phyloP scores from a whole-genome alignment of 352 stramenopile species.

The Pythium pyrilobum region DNA sequence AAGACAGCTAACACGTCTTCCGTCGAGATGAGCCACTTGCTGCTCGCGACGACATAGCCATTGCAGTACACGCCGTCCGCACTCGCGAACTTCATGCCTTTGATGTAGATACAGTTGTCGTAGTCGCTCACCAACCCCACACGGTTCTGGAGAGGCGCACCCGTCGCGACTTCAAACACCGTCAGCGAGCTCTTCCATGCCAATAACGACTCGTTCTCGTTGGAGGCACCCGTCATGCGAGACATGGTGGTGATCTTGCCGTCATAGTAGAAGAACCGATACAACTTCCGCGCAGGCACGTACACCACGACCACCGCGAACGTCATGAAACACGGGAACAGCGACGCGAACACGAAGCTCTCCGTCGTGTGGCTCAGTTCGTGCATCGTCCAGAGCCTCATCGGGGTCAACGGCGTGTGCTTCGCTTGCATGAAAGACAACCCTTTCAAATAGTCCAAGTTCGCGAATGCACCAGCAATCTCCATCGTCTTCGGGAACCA shows the following conservation, averaged over 20 bases:
- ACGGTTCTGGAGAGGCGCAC: constrained; percentile 13
- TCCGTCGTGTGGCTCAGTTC: not conserved
- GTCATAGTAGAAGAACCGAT: not conserved
- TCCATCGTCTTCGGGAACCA: constrained; percentile 3
- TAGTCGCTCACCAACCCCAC: constrained; percentile 32
- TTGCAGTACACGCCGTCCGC: constrained; percentile 58
- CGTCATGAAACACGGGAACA: constrained; percentile 4
- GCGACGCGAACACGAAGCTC: not conserved
- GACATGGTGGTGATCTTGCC: not conserved
- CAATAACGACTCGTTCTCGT: not conserved
- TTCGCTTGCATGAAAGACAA: constrained; percentile 15
- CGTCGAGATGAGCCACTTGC: constrained; percentile 39
- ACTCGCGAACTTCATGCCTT: constrained; percentile 29
- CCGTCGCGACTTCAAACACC: constrained; percentile 16
- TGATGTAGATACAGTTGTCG: constrained; percentile 40
- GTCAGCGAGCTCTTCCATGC: constrained; percentile 9
- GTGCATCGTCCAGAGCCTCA: constrained; percentile 20
- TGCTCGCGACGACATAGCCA: constrained; percentile 48
- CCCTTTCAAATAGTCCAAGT: constrained; percentile 10
- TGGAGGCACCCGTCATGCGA: not conserved
- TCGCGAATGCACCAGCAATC: not conserved
- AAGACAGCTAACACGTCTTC: constrained; percentile 34
- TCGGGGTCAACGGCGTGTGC: constrained; percentile 19
- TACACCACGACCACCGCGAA: not conserved
- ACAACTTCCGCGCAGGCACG: constrained; percentile 1